Evolutionary conservation across 1,284 basidiomycete species (phyloP).

Genomic region (Ganoderma resinaceum): DNA sequence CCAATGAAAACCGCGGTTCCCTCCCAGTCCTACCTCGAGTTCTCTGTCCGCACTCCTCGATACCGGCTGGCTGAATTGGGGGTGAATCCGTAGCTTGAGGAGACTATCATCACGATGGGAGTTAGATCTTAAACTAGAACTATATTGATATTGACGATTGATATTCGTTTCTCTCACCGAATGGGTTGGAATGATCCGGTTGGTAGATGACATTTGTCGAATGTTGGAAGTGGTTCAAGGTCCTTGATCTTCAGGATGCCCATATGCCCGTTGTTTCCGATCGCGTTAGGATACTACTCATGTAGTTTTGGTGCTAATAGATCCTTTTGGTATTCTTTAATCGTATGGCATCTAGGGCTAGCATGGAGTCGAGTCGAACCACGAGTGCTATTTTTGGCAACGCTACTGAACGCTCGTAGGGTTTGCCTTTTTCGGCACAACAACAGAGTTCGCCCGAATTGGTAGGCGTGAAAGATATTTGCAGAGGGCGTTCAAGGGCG

Average conservation of each 20-base stretch:
- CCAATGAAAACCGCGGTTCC: not conserved
- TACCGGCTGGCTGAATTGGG: slow-evolving; percentile 27
- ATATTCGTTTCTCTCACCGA: not conserved
- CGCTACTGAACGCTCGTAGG: not conserved
- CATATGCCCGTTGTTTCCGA: not conserved
- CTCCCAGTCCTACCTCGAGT: slow-evolving; percentile 23
- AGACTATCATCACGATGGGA: not conserved
- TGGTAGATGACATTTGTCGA: not conserved
- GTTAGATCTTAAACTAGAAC: not conserved
- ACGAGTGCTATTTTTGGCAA: not conserved
- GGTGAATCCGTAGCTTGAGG: not conserved
- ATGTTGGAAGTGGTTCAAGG: too few species aligned
- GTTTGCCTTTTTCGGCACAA: not conserved
- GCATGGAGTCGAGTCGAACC: not conserved
- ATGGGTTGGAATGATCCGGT: not conserved
- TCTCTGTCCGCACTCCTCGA: slow-evolving; percentile 24
- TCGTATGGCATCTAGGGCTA: not conserved
- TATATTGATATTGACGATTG: not conserved
- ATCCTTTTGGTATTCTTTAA: not conserved
- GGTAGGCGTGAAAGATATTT: not conserved
- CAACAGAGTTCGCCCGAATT: not conserved
- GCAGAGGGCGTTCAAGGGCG: too few species aligned
- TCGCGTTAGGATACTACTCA: not conserved
- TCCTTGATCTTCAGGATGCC: not conserved
- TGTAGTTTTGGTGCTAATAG: not conserved